Evolutionary conservation across 371 early-diverging fungal species (phyloP).

Genomic region (Mortierella sp.): DNA sequence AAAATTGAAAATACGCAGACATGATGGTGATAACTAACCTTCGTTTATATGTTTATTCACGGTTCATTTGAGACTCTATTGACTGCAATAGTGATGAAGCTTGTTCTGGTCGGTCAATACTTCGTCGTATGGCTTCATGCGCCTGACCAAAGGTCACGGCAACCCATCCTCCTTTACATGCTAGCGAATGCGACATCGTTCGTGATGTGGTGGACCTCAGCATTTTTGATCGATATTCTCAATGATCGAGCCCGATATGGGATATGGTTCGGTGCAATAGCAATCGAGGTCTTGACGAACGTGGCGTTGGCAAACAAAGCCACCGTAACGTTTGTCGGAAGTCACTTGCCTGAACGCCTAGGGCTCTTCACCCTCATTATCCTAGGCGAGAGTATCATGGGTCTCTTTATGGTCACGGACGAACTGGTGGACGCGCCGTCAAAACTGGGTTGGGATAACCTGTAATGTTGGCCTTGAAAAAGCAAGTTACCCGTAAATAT

Average conservation of each 20-base stretch:
- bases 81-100: conserved; percentile 43
- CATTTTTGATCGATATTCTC: conserved; percentile 48
- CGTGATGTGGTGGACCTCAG: conserved; percentile 62
- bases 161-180: conserved; percentile 33
- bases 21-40: no score
- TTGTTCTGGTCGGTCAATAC: conserved; percentile 34
- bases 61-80: no score
- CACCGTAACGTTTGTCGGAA: conserved; percentile 62
- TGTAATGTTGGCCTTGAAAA: conserved; percentile 8
- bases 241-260: conserved; percentile 50
- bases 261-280: conserved; percentile 66
- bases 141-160: conserved; percentile 17
- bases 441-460: conserved; percentile 33
- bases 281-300: conserved; percentile 60
- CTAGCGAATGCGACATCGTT: conserved; percentile 56
- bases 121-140: conserved; percentile 43
- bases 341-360: conserved; percentile 66
- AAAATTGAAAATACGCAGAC: no score
- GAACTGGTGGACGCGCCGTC: conserved; percentile 31
- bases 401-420: conserved; percentile 33
- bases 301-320: conserved; percentile 57
- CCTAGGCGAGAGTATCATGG: conserved; percentile 46
- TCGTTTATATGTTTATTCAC: not conserved
- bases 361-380: conserved; percentile 67
- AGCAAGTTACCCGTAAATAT: no score